phyloP scores from a whole-genome alignment of 75 land plant species.

The Pinus tabuliformis region DNA sequence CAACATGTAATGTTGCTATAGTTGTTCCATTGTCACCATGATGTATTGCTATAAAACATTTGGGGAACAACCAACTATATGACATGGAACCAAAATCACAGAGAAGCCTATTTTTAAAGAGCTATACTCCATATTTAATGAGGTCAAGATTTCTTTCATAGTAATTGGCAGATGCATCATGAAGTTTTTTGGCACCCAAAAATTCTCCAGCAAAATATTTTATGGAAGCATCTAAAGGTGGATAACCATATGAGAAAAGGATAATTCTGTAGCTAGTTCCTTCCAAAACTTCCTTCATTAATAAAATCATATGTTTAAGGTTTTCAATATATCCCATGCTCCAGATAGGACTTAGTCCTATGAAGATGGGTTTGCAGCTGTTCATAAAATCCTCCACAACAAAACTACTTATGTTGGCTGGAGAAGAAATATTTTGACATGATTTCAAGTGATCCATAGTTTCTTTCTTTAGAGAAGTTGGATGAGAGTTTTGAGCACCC shows the following conservation, averaged over 20 bases:
- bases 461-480: too few relatives aligned
- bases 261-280: too few relatives aligned
- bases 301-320: too few relatives aligned
- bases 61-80: conserved; percentile 73
- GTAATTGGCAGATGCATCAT: neutral
- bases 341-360: conserved; percentile 85
- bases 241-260: too few relatives aligned
- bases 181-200: conserved; percentile 1
- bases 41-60: conserved; percentile 72
- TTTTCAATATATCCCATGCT: too few relatives aligned
- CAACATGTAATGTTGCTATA: conserved; percentile 78
- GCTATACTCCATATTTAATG: conserved; percentile 17
- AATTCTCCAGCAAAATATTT: conserved; percentile 13
- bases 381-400: conserved; percentile 11
- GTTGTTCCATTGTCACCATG: conserved; percentile 98
- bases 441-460: too few relatives aligned
- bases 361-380: conserved; percentile 49
- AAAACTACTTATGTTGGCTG: conserved; percentile 7
- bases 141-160: neutral
- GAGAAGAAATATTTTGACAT: conserved; percentile 19
- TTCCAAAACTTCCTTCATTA: too few relatives aligned
- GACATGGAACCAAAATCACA: conserved; percentile 65
- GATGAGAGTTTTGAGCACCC: too few relatives aligned
- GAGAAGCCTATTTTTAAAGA: conserved; percentile 39
- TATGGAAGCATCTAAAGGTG: too few relatives aligned